Evolutionary conservation across 352 stramenopile genomes (phyloP).

Genomic region (Pythium oligandrum): DNA sequence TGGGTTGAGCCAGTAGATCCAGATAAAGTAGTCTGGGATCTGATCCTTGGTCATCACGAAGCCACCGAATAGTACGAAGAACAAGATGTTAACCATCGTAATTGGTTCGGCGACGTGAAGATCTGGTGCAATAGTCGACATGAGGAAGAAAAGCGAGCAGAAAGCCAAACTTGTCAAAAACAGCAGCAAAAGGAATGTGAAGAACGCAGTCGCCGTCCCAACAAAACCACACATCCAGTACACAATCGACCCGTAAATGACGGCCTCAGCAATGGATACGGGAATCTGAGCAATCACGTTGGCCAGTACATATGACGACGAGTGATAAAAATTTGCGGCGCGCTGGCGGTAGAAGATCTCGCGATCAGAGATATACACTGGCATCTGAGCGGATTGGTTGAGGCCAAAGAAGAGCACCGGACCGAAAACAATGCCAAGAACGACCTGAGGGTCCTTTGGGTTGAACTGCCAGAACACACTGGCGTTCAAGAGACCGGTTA

Average conservation of each 20-base stretch:
- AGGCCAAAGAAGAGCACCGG: too few relatives aligned
- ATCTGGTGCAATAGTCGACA: slow-evolving; percentile 10
- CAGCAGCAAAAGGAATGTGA: slow-evolving; percentile 44
- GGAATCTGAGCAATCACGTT: slow-evolving; percentile 14
- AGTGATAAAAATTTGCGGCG: slow-evolving; percentile 53
- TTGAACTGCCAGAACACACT: too few relatives aligned
- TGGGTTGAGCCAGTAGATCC: slow-evolving; percentile 29
- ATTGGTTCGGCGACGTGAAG: slow-evolving; percentile 16
- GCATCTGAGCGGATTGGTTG: slow-evolving; percentile 48
- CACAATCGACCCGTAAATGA: slow-evolving; percentile 54
- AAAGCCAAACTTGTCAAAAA: slow-evolving; percentile 26
- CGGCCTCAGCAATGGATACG: slow-evolving; percentile 32
- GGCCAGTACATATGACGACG: slow-evolving; percentile 46
- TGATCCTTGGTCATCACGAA: too few relatives aligned
- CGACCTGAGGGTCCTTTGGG: too few relatives aligned
- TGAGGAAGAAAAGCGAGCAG: slow-evolving; percentile 14
- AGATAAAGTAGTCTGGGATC: too few relatives aligned
- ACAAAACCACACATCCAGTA: slow-evolving; percentile 65
- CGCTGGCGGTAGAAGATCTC: slow-evolving; percentile 54
- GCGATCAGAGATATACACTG: slow-evolving; percentile 35
- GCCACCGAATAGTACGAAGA: slow-evolving; percentile 25
- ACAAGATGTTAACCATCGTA: slow-evolving; percentile 10
- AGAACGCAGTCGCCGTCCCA: slow-evolving; percentile 24
- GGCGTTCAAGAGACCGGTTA: slow-evolving; percentile 18
- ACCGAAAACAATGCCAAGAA: slow-evolving; percentile 55